These are phyloP conservation scores for Cercospora janseana DNA, from an alignment of 2,329 filamentous ascomycete species.

Conservation along the genomic window DNA sequence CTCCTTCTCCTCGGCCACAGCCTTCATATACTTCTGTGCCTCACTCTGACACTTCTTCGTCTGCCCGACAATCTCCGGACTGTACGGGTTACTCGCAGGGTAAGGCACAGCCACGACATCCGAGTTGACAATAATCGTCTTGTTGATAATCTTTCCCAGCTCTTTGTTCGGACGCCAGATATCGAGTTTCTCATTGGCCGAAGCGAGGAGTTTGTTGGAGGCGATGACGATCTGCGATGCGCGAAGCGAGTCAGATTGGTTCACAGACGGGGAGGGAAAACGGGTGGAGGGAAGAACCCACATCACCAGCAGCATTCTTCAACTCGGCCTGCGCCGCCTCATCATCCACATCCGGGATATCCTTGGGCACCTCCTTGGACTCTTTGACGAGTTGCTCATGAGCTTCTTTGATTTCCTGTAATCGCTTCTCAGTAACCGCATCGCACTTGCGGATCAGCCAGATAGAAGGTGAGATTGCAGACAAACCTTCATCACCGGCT, in stretches of 20 bases:
- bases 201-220: conserved; percentile 21
- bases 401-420: conserved; percentile 24
- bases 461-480: too few relatives aligned
- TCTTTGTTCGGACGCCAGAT: conserved; percentile 24
- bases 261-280: background rate
- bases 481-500: conserved; percentile 19
- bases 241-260: background rate
- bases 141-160: conserved; percentile 27
- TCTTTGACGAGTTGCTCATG: conserved; percentile 24
- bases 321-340: conserved; percentile 24
- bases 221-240: conserved; percentile 22
- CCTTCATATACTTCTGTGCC: conserved; percentile 18
- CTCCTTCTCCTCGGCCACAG: background rate
- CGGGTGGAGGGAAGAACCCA: conserved; percentile 2
- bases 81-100: conserved; percentile 23
- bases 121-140: conserved; percentile 24
- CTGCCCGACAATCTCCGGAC: conserved; percentile 24
- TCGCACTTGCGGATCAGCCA: background rate
- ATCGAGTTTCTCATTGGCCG: conserved; percentile 23
- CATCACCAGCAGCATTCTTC: conserved; percentile 24
- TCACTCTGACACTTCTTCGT: conserved; percentile 25
- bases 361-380: conserved; percentile 19
- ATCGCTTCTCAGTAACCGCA: background rate
- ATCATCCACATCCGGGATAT: conserved; percentile 26
- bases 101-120: conserved; percentile 24